phyloP scores from a whole-genome alignment of 2,329 filamentous ascomycete species.

The Hypoxylon sp. region DNA sequence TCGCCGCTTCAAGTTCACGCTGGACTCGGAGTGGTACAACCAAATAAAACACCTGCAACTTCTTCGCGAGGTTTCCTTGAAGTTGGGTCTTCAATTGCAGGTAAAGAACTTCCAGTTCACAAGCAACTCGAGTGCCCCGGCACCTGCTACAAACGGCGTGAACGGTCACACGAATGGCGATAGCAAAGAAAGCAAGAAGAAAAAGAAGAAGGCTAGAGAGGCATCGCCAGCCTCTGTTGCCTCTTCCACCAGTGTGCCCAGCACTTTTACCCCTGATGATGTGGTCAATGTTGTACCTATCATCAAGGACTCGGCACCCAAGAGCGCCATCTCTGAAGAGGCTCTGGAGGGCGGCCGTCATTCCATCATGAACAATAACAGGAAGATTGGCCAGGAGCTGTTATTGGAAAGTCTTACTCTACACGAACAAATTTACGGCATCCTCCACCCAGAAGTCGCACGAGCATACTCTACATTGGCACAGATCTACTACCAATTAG shows the following conservation, averaged over 20 bases:
- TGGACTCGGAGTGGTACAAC: constrained; percentile 75
- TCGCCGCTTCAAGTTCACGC: constrained; percentile 80
- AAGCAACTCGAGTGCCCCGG: constrained; percentile 48
- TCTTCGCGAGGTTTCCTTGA: constrained; percentile 87
- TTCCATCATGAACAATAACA: constrained; percentile 94
- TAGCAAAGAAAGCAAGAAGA: constrained; percentile 68
- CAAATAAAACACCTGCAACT: constrained; percentile 81
- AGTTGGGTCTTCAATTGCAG: constrained; percentile 88
- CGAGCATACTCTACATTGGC: constrained; percentile 94
- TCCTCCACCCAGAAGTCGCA: constrained; percentile 95
- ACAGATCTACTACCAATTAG: constrained; percentile 96
- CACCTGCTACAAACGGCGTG: constrained; percentile 51
- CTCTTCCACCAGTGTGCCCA: constrained; percentile 56
- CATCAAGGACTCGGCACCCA: constrained; percentile 92
- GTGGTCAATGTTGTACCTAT: constrained; percentile 93
- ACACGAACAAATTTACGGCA: constrained; percentile 98
- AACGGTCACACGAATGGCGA: constrained; percentile 60
- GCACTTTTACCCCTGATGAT: constrained; percentile 85
- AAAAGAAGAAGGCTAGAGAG: constrained; percentile 69
- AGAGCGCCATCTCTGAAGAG: constrained; percentile 92
- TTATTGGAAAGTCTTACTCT: constrained; percentile 95
- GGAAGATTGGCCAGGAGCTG: constrained; percentile 94
- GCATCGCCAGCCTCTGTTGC: constrained; percentile 61
- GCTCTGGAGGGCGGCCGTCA: constrained; percentile 95
- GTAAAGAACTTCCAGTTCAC: constrained; percentile 81